A percentile compares a stretch with the other conserved stretches of the same genome.
Conservation (phyloP, 768 basidiomycete species). For the Zangia roseola region DNA sequence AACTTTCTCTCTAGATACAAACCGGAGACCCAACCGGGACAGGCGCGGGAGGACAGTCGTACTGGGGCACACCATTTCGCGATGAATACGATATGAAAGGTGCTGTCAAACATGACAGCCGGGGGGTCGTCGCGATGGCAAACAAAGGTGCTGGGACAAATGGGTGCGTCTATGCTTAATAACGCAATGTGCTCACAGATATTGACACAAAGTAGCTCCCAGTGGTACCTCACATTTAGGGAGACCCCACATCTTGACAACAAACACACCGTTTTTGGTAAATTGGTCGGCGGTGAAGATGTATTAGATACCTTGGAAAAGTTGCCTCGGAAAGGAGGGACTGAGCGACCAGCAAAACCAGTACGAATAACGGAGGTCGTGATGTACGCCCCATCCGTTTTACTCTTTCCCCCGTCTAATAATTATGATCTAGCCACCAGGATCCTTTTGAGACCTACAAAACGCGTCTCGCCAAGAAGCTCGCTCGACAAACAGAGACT, state of each 20-base stretch:
- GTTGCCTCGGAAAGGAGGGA: conserved; percentile 76
- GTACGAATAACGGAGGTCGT: conserved; percentile 83
- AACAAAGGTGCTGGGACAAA: conserved; percentile 93
- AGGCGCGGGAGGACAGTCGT: conserved; percentile 87
- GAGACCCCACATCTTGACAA: conserved; percentile 83
- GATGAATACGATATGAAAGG: conserved; percentile 90
- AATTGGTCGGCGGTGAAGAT: conserved; percentile 93
- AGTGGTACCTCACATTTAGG: conserved; percentile 92
- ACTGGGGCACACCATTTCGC: conserved; percentile 95
- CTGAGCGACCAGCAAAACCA: conserved; percentile 83
- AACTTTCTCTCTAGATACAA: conserved; percentile 65
- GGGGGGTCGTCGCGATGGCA: conserved; percentile 92
- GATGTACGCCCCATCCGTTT: conserved; percentile 56
- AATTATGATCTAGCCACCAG: conserved; percentile 58
- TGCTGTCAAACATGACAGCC: conserved; percentile 81
- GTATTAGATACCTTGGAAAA: conserved; percentile 83
- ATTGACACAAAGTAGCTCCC: conserved; percentile 53
- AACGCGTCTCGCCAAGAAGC: conserved; percentile 72
- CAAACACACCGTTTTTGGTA: conserved; percentile 96
- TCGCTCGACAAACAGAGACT: conserved; percentile 44
- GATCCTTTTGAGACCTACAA: conserved; percentile 97
- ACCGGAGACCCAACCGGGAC: conserved; percentile 98
- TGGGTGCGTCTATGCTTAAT: conserved; percentile 43
- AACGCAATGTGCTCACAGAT: not conserved
- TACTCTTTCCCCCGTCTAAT: not conserved